A percentile compares a stretch with the other conserved stretches of the same genome.
Evolutionary conservation across 2,329 filamentous ascomycete species (phyloP).

Genomic region (Phaeosphaeriaceae sp.): DNA sequence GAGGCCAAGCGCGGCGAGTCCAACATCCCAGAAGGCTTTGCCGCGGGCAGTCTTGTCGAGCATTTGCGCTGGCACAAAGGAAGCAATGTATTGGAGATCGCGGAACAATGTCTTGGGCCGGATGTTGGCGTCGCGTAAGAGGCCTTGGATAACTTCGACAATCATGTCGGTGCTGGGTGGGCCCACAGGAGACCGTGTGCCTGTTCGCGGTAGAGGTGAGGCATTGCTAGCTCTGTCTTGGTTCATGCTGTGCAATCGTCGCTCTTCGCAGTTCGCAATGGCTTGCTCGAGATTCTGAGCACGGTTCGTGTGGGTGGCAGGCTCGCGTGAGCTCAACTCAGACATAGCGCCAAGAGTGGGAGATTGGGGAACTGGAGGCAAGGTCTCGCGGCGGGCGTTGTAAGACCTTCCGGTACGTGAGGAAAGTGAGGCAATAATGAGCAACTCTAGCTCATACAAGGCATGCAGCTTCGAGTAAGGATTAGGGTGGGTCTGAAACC

Average conservation of each 20-base stretch:
- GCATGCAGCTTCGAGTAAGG: constrained; percentile 86
- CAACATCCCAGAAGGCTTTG: constrained; percentile 90
- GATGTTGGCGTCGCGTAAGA: constrained; percentile 55
- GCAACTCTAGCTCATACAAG: constrained; percentile 80
- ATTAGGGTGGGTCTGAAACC: constrained; percentile 89
- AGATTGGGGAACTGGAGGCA: constrained; percentile 53
- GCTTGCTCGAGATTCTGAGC: constrained; percentile 67
- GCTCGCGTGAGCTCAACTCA: constrained; percentile 55
- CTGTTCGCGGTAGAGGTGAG: constrained; percentile 48
- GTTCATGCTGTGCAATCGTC: constrained; percentile 66
- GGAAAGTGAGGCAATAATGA: constrained; percentile 79
- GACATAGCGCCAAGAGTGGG: constrained; percentile 55
- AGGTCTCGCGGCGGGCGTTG: constrained; percentile 49
- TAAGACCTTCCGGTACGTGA: constrained; percentile 60
- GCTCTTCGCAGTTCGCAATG: constrained; percentile 74
- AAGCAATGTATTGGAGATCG: constrained; percentile 64
- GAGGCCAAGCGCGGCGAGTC: constrained; percentile 83
- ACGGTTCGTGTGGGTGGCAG: constrained; percentile 50
- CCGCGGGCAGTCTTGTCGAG: constrained; percentile 66
- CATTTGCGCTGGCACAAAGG: constrained; percentile 65
- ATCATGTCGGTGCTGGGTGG: constrained; percentile 54
- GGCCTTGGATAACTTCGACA: constrained; percentile 51
- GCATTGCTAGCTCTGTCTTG: constrained; percentile 43
- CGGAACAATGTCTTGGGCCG: constrained; percentile 58
- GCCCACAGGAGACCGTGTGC: constrained; percentile 46